phyloP scores from a whole-genome alignment of 2,329 filamentous ascomycete species.

The Colletotrichum somersetense region DNA sequence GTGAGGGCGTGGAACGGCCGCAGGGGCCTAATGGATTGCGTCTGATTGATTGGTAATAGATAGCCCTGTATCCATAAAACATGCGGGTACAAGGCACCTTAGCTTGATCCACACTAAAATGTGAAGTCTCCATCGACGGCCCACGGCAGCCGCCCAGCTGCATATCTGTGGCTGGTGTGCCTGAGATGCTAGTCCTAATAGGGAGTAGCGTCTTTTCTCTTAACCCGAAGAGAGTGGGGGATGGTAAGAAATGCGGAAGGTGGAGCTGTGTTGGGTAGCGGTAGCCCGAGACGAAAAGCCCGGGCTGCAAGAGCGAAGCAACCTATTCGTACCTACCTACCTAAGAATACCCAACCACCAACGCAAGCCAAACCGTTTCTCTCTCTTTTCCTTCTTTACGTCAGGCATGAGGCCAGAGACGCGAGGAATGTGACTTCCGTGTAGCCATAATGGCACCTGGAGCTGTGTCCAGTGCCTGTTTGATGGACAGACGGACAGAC shows the following conservation, averaged over 20 bases:
- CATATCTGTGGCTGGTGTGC: slow-evolving; percentile 37
- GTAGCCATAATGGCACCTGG: slow-evolving; percentile 25
- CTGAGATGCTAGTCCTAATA: not conserved
- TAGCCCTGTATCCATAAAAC: slow-evolving; percentile 25
- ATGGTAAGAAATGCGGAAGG: slow-evolving; percentile 27
- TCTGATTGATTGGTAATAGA: slow-evolving; percentile 38
- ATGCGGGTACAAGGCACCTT: not conserved
- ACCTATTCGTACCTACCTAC: not conserved
- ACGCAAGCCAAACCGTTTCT: not conserved
- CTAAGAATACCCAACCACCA: too few species aligned
- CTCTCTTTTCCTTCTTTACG: not conserved
- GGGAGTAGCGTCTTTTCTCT: not conserved
- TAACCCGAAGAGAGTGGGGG: slow-evolving; percentile 6
- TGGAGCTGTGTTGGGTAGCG: slow-evolving; percentile 34
- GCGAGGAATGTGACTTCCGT: slow-evolving; percentile 33
- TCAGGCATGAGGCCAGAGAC: slow-evolving; percentile 26
- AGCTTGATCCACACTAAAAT: not conserved
- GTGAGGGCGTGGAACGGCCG: slow-evolving; percentile 20
- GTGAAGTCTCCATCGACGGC: slow-evolving; percentile 34
- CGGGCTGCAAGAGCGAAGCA: slow-evolving; percentile 5
- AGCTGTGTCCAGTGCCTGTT: slow-evolving; percentile 18
- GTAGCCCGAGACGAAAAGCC: slow-evolving; percentile 33
- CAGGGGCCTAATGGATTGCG: slow-evolving; percentile 27
- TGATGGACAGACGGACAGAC: not conserved
- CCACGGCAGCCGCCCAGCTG: slow-evolving; percentile 30